Base-by-base conservation (phyloP, 805 yeast species). In the Yarrowia sp. region DNA sequence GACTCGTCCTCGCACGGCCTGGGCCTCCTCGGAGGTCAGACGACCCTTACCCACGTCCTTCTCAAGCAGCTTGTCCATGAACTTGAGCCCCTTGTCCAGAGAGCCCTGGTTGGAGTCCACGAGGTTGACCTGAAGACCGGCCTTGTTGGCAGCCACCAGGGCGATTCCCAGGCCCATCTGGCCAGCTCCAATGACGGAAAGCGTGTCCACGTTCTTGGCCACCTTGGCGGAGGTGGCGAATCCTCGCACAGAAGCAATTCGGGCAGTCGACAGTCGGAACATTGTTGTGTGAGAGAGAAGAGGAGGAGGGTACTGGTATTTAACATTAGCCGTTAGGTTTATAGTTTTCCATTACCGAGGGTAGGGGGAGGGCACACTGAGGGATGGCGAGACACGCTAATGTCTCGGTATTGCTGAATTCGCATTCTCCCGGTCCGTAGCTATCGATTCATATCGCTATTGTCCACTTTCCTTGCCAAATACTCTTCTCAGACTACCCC, bases 81-180 rank as follows among this genome's bases (percentile, higher is more conserved):
- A 76, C 45, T 66, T 69, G 41, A 67, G n/a, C 39, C 78, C 78
- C 65, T 71, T 74, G 39, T 67, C 71, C 32, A 78, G 69, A 17
- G 79, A 71, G 28, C 57, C 68, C 61, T 70, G 70, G 42, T 75
- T 72, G 55, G 65, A 70, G 68, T 78, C 81, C 32, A 77, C 66
- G 38, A 78, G 66, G 31, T 71, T 69, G 13, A 78, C 81, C 18
- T 74, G 71, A 13, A 76, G 70, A 35, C 74, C 72, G 44, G 79
- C 78, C 60, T 73, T 73, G 14, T 75, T 72, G 43, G 80, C 76
- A 4, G 81, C 80, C 2, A 76, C 80, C 41, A 75, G 73, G 41
- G 81, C 81, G 48, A 78, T 78, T 13, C 81, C 81, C 0, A 76
- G 74, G 33, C 81, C 77, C 81, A 78, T 78, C 67, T 79, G 81